Evolutionary conservation across 2,329 filamentous ascomycete species (phyloP).

Genomic region (Penicillium thymicola): DNA sequence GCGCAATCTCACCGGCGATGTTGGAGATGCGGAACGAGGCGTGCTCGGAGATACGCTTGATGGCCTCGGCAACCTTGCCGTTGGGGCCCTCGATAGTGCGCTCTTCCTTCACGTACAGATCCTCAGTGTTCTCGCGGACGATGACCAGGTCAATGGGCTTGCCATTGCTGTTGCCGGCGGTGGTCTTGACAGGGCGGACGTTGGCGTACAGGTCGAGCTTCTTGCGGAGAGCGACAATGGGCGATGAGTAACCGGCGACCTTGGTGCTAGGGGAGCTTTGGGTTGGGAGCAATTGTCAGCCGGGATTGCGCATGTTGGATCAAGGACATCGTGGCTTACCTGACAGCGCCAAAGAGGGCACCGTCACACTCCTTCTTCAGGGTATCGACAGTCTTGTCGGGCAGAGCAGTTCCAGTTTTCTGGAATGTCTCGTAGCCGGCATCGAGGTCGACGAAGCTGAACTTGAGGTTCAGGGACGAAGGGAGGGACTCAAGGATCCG

Average conservation of each 20-base stretch:
- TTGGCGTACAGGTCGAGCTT: slow-evolving; percentile 94
- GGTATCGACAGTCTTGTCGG: slow-evolving; percentile 85
- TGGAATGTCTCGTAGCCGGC: slow-evolving; percentile 94
- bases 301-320: neutral
- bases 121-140: slow-evolving; percentile 97
- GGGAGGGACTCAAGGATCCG: slow-evolving; percentile 90
- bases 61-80: slow-evolving; percentile 88
- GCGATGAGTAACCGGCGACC: slow-evolving; percentile 92
- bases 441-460: slow-evolving; percentile 89
- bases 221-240: slow-evolving; percentile 95
- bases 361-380: slow-evolving; percentile 90
- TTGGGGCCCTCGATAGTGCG: slow-evolving; percentile 68
- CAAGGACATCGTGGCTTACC: slow-evolving; percentile 38
- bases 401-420: slow-evolving; percentile 80
- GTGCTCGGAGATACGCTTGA: slow-evolving; percentile 91
- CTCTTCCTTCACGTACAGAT: slow-evolving; percentile 97
- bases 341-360: slow-evolving; percentile 93
- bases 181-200: slow-evolving; percentile 90
- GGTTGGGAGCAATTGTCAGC: slow-evolving; percentile 1
- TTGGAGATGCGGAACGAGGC: slow-evolving; percentile 82
- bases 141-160: slow-evolving; percentile 91
- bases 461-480: slow-evolving; percentile 83
- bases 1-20: slow-evolving; percentile 92
- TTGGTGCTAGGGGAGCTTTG: slow-evolving; percentile 75
- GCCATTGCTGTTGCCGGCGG: slow-evolving; percentile 47